Base-by-base conservation (phyloP, 2,329 filamentous ascomycete genomes). In the Aspergillus cejpii region DNA sequence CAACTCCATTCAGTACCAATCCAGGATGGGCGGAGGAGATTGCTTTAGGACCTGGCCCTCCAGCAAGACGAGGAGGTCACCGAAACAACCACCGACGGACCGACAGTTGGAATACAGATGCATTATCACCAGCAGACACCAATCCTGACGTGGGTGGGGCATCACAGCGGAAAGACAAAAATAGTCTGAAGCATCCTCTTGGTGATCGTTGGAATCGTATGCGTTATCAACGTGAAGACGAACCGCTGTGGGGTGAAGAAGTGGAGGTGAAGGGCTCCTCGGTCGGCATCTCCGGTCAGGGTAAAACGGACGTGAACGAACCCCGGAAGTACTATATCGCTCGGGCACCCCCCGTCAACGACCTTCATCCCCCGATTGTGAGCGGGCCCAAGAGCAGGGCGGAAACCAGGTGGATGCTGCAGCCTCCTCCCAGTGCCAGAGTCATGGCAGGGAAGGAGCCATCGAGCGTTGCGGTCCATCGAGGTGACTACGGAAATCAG, bases 11-110 rank as follows among this genome's bases (percentile, higher is more conserved):
- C 57, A 84, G 83, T 59, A 94, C 88, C 21, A 96, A 96, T 59
- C 83, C 84, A 10, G 87, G 87, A 68, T 96, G 90, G 90, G 74
- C 78, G 24, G 85, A 92, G 61, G 90, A 96, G 66, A 94, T 96
- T 53, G 75, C 74, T 50, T 77, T 90, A 68, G 90, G 90, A 0
- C 90, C 90, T 2, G 81, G 79, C 2, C 76, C 85, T 27, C 83
- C 82, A 24, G 83, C 83, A 58, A 68, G 73, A 77, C 83, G 64
- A 68, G 55, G 66, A 62, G 58, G 66, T 51, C 46, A 69, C 60
- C 53, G 78, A 59, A 71, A 69, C 39, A 81, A 78, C 12, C 53
- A 56, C 43, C 54, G 54, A 57, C 76, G 82, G 52, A 74, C 80
- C 40, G 77, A 78, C 14, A 64, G 60, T 66, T 85, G 50, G 78